Conservation (phyloP, 2,329 filamentous ascomycete species). For the Ceratocystiopsis sp. region DNA sequence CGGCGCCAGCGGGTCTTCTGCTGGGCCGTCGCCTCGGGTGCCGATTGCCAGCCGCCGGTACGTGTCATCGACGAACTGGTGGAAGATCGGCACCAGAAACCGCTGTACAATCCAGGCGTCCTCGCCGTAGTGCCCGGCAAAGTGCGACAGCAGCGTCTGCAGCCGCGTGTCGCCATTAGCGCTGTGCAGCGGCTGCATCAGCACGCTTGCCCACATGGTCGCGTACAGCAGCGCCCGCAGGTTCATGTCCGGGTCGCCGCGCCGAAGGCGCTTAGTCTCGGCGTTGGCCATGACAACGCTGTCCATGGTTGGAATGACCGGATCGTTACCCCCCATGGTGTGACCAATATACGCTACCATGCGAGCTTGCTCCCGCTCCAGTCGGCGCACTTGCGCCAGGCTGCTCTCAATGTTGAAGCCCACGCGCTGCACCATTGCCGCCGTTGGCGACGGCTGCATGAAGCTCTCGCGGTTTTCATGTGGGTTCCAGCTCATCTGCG, state of each 20-base stretch:
- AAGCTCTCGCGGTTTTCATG: constrained; percentile 24
- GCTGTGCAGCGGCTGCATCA: constrained; percentile 31
- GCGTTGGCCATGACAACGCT: constrained; percentile 3
- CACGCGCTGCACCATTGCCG: constrained; percentile 56
- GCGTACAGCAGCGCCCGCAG: constrained; percentile 48
- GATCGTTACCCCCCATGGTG: constrained; percentile 4
- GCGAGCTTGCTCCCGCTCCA: constrained; percentile 20
- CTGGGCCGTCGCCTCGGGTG: too few species aligned
- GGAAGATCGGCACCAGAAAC: constrained; percentile 47
- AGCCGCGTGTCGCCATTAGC: constrained; percentile 44
- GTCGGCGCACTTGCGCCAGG: constrained; percentile 16
- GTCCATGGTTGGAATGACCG: too few species aligned
- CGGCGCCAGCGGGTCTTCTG: too few species aligned
- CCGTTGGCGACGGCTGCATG: constrained; percentile 44
- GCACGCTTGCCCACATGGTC: constrained; percentile 51
- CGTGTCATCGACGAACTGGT: constrained; percentile 13
- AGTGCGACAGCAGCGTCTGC: constrained; percentile 45
- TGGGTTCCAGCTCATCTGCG: constrained; percentile 24
- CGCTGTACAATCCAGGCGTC: constrained; percentile 56
- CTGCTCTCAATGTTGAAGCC: constrained; percentile 69
- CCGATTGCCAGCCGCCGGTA: too few species aligned
- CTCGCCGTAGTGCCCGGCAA: constrained; percentile 49
- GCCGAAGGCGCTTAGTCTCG: constrained; percentile 13
- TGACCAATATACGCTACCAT: too few species aligned
- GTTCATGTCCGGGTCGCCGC: constrained; percentile 38